These are phyloP conservation scores for Bipolaris sorokiniana DNA, from an alignment of 2,329 filamentous ascomycete genomes.

Conservation along the genomic window DNA sequence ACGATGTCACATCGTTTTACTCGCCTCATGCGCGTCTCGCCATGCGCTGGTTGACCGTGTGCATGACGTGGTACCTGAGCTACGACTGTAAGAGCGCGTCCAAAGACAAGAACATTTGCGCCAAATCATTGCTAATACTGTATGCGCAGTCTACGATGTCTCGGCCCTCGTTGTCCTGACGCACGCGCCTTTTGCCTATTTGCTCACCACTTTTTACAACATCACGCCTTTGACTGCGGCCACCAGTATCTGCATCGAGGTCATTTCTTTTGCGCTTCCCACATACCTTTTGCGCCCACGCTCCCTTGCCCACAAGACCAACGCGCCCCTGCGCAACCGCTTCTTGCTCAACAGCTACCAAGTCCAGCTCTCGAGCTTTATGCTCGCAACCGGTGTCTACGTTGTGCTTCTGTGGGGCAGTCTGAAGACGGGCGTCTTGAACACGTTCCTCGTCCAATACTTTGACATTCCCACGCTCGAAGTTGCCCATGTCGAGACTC, in stretches of 20 bases:
- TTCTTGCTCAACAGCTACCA: constrained; percentile 49
- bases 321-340: constrained; percentile 53
- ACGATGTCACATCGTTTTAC: constrained; percentile 60
- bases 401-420: constrained; percentile 72
- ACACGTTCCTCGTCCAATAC: constrained; percentile 72
- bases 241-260: constrained; percentile 69
- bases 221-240: constrained; percentile 67
- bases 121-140: constrained; percentile 8
- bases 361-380: constrained; percentile 63
- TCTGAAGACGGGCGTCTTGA: constrained; percentile 70
- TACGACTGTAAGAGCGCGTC: constrained; percentile 67
- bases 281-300: constrained; percentile 76
- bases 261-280: constrained; percentile 71
- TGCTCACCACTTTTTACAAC: constrained; percentile 78
- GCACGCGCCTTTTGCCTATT: constrained; percentile 76
- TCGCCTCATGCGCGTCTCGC: constrained; percentile 59
- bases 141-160: constrained; percentile 49
- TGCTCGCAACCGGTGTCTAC: constrained; percentile 76
- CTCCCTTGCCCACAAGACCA: constrained; percentile 67
- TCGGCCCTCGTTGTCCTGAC: constrained; percentile 64
- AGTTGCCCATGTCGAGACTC: constrained; percentile 68
- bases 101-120: background rate
- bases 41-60: constrained; percentile 70
- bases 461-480: constrained; percentile 75
- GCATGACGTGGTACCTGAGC: constrained; percentile 72